A percentile compares a stretch with the other conserved stretches of the same genome.
Evolutionary conservation across 805 yeast genomes (phyloP).

Genomic region (Teunomyces atbi): DNA sequence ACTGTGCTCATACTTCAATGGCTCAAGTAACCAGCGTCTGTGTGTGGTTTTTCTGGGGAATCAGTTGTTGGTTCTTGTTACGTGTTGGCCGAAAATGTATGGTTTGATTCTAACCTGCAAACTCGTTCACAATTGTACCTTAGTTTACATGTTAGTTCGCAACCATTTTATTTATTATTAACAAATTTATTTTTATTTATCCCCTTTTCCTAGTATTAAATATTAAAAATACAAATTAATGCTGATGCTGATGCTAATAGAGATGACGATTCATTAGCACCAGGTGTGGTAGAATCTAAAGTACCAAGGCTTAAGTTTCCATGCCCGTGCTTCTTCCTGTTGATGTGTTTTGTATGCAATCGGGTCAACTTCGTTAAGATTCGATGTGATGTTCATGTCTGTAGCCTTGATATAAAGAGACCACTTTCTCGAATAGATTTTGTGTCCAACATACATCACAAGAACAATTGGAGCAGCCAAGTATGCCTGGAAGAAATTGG

Average conservation of each 20-base stretch:
- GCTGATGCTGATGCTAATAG: too few species aligned
- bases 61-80: not conserved
- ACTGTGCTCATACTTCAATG: conserved; percentile 27
- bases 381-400: conserved; percentile 12
- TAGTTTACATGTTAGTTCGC: conserved; percentile 3
- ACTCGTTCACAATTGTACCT: not conserved
- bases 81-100: conserved; percentile 1
- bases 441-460: conserved; percentile 22
- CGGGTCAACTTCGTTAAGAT: conserved; percentile 37
- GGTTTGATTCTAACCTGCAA: not conserved
- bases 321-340: conserved; percentile 27
- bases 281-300: conserved; percentile 31
- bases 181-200: not conserved
- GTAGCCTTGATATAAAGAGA: conserved; percentile 8
- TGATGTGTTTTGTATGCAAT: conserved; percentile 48
- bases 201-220: not conserved
- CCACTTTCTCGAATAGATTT: conserved; percentile 24
- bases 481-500: conserved; percentile 20
- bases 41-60: not conserved
- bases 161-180: not conserved
- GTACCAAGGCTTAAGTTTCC: conserved; percentile 30
- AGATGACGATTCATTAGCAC: conserved; percentile 20
- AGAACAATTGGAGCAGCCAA: conserved; percentile 22
- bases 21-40: not conserved
- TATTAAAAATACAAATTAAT: too few species aligned